Base-by-base conservation (phyloP, 2,329 filamentous ascomycete species). In the Xylariaceae sp. region DNA sequence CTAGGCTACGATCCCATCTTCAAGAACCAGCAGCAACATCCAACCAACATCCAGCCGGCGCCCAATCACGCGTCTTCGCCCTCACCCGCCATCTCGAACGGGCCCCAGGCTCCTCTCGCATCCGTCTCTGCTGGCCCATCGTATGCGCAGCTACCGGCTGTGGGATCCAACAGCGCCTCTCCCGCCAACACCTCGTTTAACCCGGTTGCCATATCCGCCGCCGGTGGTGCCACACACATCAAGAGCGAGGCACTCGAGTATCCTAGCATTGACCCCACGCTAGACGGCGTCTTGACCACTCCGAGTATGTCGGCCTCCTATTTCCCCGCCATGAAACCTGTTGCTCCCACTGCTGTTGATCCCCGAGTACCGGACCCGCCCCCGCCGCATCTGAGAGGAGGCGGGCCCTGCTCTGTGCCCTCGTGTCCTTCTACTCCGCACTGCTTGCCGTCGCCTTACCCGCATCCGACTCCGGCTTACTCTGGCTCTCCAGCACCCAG, bases 1-100 rank as follows among this genome's bases (percentile, higher is more conserved):
- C 58, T 88, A 31, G 85, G 85, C 35, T 92, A 92, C 73, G 85
- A 92, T 53, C 84, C 85, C 23, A 85, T 90, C 52, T 92, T 90
- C 65, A 85, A 87, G 61, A 75, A 75, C 46, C 75, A 80, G 50
- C 47, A 49, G 23, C 50, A 46, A 26, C 48, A 50, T 7, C 82
- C 82, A 19, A 72, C 82, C 30, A 74, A 78, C 43, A 82, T 87
- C 42, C 84, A 90, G 56, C 75, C 82, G 14, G 77, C 78, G 10
- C 76, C 79, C 35, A 75, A 72, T 46, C 49, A 59, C 52, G 32
- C 60, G 55, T 44, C 40, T 19, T 44, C 43, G 5, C 47, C 52
- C 19, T 38, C 46, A 14, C 44, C 53, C 14, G 43, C 53, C n/a
- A 33, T 45, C n/a, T 47, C 47, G 15, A 52, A 38, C 38, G 50